A percentile compares a stretch with the other conserved stretches of the same genome.
Conservation (phyloP, 176 grass and related monocot species). For the Avena eriantha region DNA sequence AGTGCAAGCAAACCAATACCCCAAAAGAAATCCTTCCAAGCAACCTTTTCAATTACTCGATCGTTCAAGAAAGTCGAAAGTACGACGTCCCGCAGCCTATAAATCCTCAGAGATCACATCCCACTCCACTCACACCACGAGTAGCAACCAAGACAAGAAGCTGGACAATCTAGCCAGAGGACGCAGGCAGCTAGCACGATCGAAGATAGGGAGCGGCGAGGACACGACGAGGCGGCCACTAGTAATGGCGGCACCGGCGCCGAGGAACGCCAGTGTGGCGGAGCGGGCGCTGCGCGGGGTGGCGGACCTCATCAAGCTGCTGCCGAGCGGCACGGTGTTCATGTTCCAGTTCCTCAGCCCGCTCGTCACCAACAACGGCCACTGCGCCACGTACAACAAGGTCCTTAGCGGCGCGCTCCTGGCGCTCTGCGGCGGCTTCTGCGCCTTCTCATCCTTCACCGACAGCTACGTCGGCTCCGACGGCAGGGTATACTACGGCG, state of each 20-base stretch:
- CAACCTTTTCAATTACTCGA: conserved; percentile 38
- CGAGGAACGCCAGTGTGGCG: conserved; percentile 36
- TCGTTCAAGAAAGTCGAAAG: background rate
- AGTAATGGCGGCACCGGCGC: conserved; percentile 38
- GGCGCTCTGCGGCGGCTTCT: conserved; percentile 63
- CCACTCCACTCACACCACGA: conserved; percentile 2
- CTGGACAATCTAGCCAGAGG: background rate
- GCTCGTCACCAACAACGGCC: conserved; percentile 72
- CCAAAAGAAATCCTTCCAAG: conserved; percentile 49
- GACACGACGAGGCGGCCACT: conserved; percentile 14
- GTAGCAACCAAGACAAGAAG: background rate
- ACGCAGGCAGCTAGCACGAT: too few species aligned
- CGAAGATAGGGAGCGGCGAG: background rate
- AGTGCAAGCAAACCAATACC: conserved; percentile 58
- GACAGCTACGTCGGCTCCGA: conserved; percentile 78
- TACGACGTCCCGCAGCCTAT: conserved; percentile 14
- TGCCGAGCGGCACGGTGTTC: conserved; percentile 81
- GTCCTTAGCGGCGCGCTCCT: conserved; percentile 43
- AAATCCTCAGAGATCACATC: conserved; percentile 28
- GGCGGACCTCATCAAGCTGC: conserved; percentile 83
- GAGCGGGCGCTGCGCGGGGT: conserved; percentile 56
- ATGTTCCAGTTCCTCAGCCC: conserved; percentile 78
- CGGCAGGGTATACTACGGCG: conserved; percentile 78
- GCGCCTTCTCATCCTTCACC: conserved; percentile 76
- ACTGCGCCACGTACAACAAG: conserved; percentile 59